phyloP scores from a whole-genome alignment of 202 grass and related monocot species.

The Panicum virgatum region DNA sequence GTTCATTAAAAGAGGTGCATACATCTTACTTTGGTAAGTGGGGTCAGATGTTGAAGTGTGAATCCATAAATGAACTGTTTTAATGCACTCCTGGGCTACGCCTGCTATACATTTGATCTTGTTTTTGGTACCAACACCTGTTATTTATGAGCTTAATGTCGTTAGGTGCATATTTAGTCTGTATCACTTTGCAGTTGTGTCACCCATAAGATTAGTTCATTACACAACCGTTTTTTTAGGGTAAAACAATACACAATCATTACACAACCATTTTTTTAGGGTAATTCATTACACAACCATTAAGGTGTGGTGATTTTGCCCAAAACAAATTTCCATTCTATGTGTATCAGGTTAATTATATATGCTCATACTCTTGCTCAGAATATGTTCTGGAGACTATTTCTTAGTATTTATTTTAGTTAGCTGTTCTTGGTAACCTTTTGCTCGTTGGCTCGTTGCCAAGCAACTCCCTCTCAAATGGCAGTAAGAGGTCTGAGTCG shows the following conservation, averaged over 20 bases:
- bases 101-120: background rate
- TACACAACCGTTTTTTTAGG: background rate
- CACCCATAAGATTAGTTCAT: background rate
- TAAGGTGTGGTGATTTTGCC: background rate
- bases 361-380: background rate
- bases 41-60: background rate
- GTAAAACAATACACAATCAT: too few relatives aligned
- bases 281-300: background rate
- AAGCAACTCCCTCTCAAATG: slow-evolving; percentile 11
- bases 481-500: background rate
- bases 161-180: background rate
- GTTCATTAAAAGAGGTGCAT: slow-evolving; percentile 17
- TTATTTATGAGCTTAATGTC: background rate
- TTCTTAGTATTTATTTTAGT: background rate
- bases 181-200: slow-evolving; percentile 3
- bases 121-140: background rate
- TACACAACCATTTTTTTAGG: too few relatives aligned
- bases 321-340: background rate
- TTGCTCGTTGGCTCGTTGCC: background rate
- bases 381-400: background rate
- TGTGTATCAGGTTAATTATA: background rate
- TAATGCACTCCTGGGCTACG: background rate
- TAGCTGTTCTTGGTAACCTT: background rate
- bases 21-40: background rate
- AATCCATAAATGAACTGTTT: background rate